A percentile compares a stretch with the other conserved stretches of the same genome.
Evolutionary conservation across 2,329 filamentous ascomycete species (phyloP).

Genomic region (Ophiostoma quercus): DNA sequence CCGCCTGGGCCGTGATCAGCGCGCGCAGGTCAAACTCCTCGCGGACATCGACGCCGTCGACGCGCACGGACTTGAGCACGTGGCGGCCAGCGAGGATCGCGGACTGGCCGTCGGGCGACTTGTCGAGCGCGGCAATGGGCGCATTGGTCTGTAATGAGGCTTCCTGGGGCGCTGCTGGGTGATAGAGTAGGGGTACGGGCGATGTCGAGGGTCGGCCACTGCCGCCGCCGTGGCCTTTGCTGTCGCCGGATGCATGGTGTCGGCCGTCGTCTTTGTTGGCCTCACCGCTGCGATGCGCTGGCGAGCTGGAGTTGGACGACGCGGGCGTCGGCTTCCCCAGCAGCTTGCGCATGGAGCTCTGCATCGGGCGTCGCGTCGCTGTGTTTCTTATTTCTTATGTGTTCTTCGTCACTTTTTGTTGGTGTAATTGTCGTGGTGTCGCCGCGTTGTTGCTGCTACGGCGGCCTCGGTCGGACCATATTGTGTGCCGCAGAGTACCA

Average conservation of each 20-base stretch:
- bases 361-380: not conserved
- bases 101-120: slow-evolving; percentile 50
- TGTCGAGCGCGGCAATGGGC: slow-evolving; percentile 55
- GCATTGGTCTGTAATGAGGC: slow-evolving; percentile 47
- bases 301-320: slow-evolving; percentile 28
- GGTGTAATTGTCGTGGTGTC: not conserved
- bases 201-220: not conserved
- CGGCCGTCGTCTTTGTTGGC: not conserved
- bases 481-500: slow-evolving; percentile 11
- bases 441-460: slow-evolving; percentile 14
- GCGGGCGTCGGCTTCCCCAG: slow-evolving; percentile 47
- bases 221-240: slow-evolving; percentile 37
- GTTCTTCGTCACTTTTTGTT: not conserved
- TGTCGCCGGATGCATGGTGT: not conserved
- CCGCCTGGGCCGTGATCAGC: slow-evolving; percentile 46
- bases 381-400: not conserved
- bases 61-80: slow-evolving; percentile 55
- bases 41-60: slow-evolving; percentile 47
- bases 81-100: slow-evolving; percentile 56
- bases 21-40: slow-evolving; percentile 56
- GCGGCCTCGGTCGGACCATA: slow-evolving; percentile 18
- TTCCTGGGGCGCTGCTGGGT: slow-evolving; percentile 46
- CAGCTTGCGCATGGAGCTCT: slow-evolving; percentile 49
- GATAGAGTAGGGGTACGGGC: not conserved
- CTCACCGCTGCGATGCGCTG: slow-evolving; percentile 10